Conservation (phyloP, 371 early-diverging fungal genomes). For the Zancudomyces culisetae region DNA sequence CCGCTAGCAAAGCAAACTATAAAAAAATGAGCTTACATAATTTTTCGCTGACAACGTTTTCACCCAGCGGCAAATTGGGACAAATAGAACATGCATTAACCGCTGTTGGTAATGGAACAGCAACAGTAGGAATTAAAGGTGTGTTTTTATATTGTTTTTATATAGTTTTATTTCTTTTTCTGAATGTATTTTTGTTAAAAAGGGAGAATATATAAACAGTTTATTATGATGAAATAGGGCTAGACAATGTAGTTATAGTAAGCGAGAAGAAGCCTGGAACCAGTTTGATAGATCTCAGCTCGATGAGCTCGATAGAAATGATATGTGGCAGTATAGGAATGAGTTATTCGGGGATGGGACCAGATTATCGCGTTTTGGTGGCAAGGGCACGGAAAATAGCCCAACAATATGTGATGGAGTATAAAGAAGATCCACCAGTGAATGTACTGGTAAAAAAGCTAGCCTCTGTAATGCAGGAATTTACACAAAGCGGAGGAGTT, state of each 20-base stretch:
- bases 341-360: slow-evolving; percentile 97
- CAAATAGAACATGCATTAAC: slow-evolving; percentile 98
- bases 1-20: background rate
- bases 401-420: slow-evolving; percentile 82
- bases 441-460: slow-evolving; percentile 88
- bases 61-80: slow-evolving; percentile 97
- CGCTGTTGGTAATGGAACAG: slow-evolving; percentile 87
- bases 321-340: slow-evolving; percentile 87
- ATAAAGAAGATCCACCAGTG: slow-evolving; percentile 86
- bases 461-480: slow-evolving; percentile 95
- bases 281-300: slow-evolving; percentile 77
- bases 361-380: slow-evolving; percentile 88
- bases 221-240: slow-evolving; percentile 35
- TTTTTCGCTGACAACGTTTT: slow-evolving; percentile 98
- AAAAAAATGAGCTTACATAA: slow-evolving; percentile 41
- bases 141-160: slow-evolving; percentile 9
- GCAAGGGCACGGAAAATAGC: slow-evolving; percentile 89
- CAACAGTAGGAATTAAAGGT: slow-evolving; percentile 96
- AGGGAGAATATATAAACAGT: background rate
- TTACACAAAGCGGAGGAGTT: slow-evolving; percentile 97
- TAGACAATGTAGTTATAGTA: slow-evolving; percentile 93
- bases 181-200: background rate
- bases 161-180: background rate
- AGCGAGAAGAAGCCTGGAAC: slow-evolving; percentile 93
- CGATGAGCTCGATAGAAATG: slow-evolving; percentile 71